These are phyloP conservation scores for Phytophthora constricta DNA, from an alignment of 352 stramenopile genomes.

Conservation along the genomic window DNA sequence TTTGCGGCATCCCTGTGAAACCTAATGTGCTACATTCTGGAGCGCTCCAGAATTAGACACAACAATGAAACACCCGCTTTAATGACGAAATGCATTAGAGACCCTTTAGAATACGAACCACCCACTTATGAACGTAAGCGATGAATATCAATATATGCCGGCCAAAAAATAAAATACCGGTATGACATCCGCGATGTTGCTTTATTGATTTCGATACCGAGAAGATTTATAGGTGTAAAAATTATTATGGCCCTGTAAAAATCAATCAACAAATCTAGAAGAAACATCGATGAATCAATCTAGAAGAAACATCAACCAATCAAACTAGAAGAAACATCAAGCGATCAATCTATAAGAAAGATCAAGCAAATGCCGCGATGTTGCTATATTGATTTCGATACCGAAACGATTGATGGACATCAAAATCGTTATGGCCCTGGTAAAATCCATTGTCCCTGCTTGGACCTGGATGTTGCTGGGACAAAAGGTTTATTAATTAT, in stretches of 20 bases:
- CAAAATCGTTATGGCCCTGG: neutral
- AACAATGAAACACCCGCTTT: neutral
- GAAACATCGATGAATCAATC: too few species aligned
- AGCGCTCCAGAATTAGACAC: too few species aligned
- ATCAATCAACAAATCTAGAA: neutral
- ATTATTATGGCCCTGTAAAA: neutral
- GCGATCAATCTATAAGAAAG: too few species aligned
- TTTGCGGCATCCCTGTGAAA: constrained; percentile 12
- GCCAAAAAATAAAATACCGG: neutral
- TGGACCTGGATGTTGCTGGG: neutral
- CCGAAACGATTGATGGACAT: neutral
- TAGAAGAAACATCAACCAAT: too few species aligned
- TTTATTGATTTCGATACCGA: neutral
- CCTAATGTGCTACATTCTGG: neutral
- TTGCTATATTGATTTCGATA: neutral
- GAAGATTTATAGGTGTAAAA: neutral
- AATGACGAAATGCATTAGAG: neutral
- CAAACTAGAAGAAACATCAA: too few species aligned
- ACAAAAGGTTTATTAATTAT: neutral
- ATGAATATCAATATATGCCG: too few species aligned
- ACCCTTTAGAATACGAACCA: too few species aligned
- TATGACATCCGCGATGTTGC: neutral
- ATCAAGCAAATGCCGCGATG: too few species aligned
- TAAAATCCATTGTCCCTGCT: neutral
- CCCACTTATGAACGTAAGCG: too few species aligned